Percentiles rank a stretch among this genome's conserved stretches.
Conservation (phyloP, 495 filamentous ascomycete genomes). For the Collariella sp. region DNA sequence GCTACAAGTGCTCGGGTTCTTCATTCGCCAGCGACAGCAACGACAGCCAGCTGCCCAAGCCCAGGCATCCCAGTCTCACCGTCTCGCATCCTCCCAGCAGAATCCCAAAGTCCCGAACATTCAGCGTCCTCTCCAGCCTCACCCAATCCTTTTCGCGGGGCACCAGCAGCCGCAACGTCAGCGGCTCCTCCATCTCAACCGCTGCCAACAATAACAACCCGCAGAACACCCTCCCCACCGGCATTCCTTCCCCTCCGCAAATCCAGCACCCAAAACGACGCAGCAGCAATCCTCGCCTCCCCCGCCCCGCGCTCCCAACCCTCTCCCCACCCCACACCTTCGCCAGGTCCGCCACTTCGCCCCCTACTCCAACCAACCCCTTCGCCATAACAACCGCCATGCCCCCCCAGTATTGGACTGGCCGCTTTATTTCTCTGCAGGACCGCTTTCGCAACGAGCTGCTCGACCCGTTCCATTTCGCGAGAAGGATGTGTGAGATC, state of each 20-base stretch:
- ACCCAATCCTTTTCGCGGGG: conserved; percentile 31
- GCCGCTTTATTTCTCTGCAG: conserved; percentile 46
- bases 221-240: neutral
- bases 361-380: too few relatives aligned
- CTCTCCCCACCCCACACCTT: neutral
- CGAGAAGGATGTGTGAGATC: conserved; percentile 19
- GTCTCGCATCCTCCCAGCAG: neutral
- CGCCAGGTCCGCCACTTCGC: neutral
- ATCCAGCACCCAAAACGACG: neutral
- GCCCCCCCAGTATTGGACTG: conserved; percentile 44
- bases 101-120: conserved; percentile 31
- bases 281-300: neutral
- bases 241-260: neutral
- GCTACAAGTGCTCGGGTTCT: neutral
- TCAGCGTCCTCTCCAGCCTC: conserved; percentile 32
- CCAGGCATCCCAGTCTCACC: conserved; percentile 5
- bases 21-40: conserved; percentile 4
- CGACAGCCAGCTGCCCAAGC: neutral
- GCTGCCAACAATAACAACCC: neutral
- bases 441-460: conserved; percentile 45
- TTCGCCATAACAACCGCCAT: conserved; percentile 24
- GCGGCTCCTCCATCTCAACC: neutral
- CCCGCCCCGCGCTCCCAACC: neutral
- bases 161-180: conserved; percentile 18
- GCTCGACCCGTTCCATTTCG: conserved; percentile 24